A percentile compares a stretch with the other conserved stretches of the same genome.
Evolutionary conservation across 2,329 filamentous ascomycete genomes (phyloP).

Genomic region (Fusarium dimerum): DNA sequence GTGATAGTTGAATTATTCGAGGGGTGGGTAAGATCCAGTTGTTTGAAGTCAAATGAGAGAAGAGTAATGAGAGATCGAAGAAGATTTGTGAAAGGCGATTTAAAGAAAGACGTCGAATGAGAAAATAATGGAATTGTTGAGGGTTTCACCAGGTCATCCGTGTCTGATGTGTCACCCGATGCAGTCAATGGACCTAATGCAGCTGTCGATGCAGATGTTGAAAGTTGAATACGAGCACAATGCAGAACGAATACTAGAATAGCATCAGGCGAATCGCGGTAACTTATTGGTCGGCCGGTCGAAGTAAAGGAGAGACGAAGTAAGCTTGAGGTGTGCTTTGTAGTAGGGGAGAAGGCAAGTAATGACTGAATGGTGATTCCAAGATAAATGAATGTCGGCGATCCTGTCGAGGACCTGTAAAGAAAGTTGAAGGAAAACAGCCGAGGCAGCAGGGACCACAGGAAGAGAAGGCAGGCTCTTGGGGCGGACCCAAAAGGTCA

Average conservation of each 20-base stretch:
- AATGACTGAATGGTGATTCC: constrained; percentile 6
- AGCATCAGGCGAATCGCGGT: background rate
- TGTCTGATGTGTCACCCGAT: constrained; percentile 23
- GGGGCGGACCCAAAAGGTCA: background rate
- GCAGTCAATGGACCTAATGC: constrained; percentile 7
- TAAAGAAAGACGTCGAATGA: constrained; percentile 14
- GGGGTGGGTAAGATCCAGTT: no score
- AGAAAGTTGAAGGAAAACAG: constrained; percentile 3
- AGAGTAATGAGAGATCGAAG: background rate
- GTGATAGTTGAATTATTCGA: background rate
- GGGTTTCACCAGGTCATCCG: constrained; percentile 13
- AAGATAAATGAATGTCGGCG: no score
- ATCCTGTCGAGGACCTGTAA: background rate
- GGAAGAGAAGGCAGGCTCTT: background rate
- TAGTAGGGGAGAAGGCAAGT: constrained; percentile 12
- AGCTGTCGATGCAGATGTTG: constrained; percentile 18
- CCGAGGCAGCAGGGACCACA: background rate
- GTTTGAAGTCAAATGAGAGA: no score
- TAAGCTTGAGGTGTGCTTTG: constrained; percentile 11
- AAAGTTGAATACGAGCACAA: constrained; percentile 22
- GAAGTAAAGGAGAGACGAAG: constrained; percentile 7
- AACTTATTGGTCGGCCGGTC: background rate
- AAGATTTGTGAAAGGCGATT: background rate
- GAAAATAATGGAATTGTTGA: constrained; percentile 8
- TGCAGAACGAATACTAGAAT: constrained; percentile 1